Conservation (phyloP, 2,329 filamentous ascomycete genomes). For the Fusarium nurragi region DNA sequence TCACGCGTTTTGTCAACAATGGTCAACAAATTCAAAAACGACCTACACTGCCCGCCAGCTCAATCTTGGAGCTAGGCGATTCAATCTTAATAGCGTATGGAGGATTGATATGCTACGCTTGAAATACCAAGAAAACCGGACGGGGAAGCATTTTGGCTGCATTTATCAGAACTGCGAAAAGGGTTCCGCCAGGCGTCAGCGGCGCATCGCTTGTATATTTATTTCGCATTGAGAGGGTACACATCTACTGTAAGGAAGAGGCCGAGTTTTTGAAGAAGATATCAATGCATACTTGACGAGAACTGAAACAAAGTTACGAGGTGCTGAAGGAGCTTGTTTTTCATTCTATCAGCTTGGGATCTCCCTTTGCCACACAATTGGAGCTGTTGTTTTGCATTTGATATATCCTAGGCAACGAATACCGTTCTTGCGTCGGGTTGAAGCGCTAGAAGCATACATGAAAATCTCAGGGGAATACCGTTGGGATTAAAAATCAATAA, state of each 20-base stretch:
- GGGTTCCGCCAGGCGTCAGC: conserved; percentile 17
- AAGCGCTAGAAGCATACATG: not conserved
- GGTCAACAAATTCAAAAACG: not conserved
- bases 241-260: not conserved
- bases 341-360: not conserved
- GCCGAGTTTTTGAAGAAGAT: not conserved
- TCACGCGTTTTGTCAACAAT: conserved; percentile 1
- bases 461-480: not conserved
- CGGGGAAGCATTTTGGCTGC: conserved; percentile 14
- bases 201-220: not conserved
- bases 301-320: not conserved
- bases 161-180: conserved; percentile 34
- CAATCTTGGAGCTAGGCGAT: not conserved
- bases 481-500: conserved; percentile 11
- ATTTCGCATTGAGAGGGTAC: not conserved
- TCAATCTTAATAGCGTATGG: conserved; percentile 5
- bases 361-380: not conserved
- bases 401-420: conserved; percentile 9
- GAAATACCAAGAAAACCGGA: conserved; percentile 21
- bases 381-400: not conserved
- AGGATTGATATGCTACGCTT: not conserved
- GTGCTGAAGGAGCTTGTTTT: not conserved
- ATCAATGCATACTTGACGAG: not conserved
- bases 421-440: not conserved
- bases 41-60: conserved; percentile 5